Base-by-base conservation (phyloP, 2,329 filamentous ascomycete species). In the Metarhizium guizhouense region DNA sequence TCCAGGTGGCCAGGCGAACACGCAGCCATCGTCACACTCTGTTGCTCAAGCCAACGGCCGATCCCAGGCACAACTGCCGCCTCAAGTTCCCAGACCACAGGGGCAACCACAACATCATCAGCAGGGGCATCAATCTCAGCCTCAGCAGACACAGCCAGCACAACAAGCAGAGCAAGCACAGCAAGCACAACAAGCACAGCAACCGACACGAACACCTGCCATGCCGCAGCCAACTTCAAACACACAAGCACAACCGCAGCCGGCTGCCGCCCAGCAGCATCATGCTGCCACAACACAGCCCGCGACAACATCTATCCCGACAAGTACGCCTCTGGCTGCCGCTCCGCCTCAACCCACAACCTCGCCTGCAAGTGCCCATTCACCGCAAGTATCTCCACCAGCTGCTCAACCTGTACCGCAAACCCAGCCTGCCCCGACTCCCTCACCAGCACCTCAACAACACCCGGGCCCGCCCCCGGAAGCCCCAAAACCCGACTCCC, bases 1-100 rank as follows among this genome's bases (percentile, higher is more conserved):
- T 38, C 57, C 64, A 51, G 63, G 55, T 8, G 56, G 62, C 48
- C 63, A 67, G 58, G 55, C 67, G 18, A 63, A 64, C 40, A 63
- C 67, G 42, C 69, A 70, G 25, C 68, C 70, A 48, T 57, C 62
- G 30, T 57, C 66, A 32, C 67, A 69, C 42, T 62, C 67, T 13
- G 61, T 64, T 29, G 51, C 56, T 16, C 56, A 57, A 49, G 56
- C 53, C 34, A 18, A 45, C 20, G 6, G 20, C 14, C 45, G 25
- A 51, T 54, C 65, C 40, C 62, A 65, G 54, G 58, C 64, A 36
- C 63, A 71, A 52, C 55, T 67, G 52, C 62, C 67, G 50, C 65
- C 64, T 29, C 65, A 56, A n/a, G 51, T 56, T 25, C 56, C 56
- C 42, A 50, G 56, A 25, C 54, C 53, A 29, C 56, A 55, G 25